Evolutionary conservation across 768 basidiomycete species (phyloP).

Genomic region (Mycena vitilis): DNA sequence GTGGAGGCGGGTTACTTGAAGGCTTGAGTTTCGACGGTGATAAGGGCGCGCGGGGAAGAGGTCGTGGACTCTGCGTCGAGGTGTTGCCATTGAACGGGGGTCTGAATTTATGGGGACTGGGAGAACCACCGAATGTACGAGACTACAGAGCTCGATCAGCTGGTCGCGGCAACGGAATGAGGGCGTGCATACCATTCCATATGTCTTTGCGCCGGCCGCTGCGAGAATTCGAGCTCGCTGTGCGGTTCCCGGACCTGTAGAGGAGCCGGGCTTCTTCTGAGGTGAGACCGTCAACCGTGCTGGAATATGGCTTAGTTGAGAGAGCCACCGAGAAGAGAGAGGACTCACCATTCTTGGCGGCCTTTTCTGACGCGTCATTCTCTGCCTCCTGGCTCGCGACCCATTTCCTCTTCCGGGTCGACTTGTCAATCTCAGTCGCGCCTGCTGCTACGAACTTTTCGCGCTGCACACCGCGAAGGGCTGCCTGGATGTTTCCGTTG

Average conservation of each 20-base stretch:
- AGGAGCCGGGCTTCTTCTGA: constrained; percentile 63
- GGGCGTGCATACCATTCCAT: constrained; percentile 48
- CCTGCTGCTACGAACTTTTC: constrained; percentile 66
- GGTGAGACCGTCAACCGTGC: constrained; percentile 64
- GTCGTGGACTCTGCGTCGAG: constrained; percentile 41
- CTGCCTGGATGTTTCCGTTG: constrained; percentile 79
- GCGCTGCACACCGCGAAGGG: constrained; percentile 74
- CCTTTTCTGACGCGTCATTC: constrained; percentile 57
- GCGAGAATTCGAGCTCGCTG: constrained; percentile 58
- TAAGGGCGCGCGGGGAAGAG: constrained; percentile 32
- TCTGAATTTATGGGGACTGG: constrained; percentile 60
- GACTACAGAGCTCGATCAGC: constrained; percentile 35
- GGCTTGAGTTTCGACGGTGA: constrained; percentile 56
- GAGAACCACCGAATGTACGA: constrained; percentile 48
- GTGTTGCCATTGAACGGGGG: constrained; percentile 56
- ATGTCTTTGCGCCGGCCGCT: constrained; percentile 53
- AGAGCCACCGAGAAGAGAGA: neutral
- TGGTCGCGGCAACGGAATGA: neutral
- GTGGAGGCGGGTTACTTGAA: constrained; percentile 38
- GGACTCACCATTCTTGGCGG: constrained; percentile 69
- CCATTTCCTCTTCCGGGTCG: constrained; percentile 83
- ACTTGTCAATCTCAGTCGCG: constrained; percentile 72
- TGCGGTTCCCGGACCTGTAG: constrained; percentile 64
- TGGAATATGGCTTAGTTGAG: constrained; percentile 33
- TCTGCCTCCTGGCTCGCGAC: constrained; percentile 70